These are phyloP conservation scores for Umbelopsis sp. DNA, from an alignment of 192 early-diverging fungal species.

Conservation along the genomic window DNA sequence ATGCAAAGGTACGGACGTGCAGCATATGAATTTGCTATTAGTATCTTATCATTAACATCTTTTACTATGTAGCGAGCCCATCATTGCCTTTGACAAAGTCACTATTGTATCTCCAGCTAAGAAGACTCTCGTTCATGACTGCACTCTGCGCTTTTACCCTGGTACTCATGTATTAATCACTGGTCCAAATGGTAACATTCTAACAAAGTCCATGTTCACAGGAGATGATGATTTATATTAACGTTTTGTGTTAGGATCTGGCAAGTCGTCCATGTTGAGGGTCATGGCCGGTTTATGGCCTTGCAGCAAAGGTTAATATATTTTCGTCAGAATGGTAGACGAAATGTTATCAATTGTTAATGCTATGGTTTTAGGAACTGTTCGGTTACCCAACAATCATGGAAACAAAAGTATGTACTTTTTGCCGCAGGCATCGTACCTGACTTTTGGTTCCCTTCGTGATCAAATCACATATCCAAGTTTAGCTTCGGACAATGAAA, in stretches of 20 bases:
- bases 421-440: conserved; percentile 70
- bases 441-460: conserved; percentile 61
- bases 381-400: conserved; percentile 26
- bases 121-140: conserved; percentile 43
- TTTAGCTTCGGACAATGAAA: conserved; percentile 28
- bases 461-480: conserved; percentile 70
- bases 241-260: conserved; percentile 46
- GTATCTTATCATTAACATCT: background rate
- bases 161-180: conserved; percentile 68
- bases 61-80: background rate
- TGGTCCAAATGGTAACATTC: conserved; percentile 73
- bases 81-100: conserved; percentile 44
- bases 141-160: conserved; percentile 49
- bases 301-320: conserved; percentile 51
- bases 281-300: conserved; percentile 79
- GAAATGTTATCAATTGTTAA: background rate
- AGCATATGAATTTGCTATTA: no score
- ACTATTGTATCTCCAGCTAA: conserved; percentile 35
- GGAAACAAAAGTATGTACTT: conserved; percentile 56
- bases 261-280: conserved; percentile 84
- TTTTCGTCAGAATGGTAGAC: conserved; percentile 22
- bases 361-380: conserved; percentile 10
- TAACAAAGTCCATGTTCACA: background rate
- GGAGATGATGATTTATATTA: background rate
- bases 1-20: conserved; percentile 11